phyloP scores from a whole-genome alignment of 2,329 filamentous ascomycete species.

The Nothopassalora personata region DNA sequence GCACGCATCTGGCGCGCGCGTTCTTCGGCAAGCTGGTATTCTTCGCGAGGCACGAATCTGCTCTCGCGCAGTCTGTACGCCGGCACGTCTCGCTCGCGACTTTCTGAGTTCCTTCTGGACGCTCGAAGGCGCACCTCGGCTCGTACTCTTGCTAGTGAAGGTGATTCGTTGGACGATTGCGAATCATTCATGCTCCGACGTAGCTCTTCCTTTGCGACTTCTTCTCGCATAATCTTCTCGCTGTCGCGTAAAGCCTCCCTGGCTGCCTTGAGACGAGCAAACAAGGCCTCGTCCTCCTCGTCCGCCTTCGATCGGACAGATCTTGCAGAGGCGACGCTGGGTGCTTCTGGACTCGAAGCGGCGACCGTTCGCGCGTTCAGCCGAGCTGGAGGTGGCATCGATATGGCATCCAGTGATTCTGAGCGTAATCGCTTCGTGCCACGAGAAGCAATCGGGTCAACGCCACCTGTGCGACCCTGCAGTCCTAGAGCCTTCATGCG shows the following conservation, averaged over 20 bases:
- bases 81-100: conserved; percentile 24
- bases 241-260: conserved; percentile 26
- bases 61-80: conserved; percentile 34
- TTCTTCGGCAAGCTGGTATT: conserved; percentile 32
- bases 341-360: neutral
- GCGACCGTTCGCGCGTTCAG: neutral
- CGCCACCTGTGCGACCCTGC: conserved; percentile 25
- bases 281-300: conserved; percentile 31
- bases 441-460: conserved; percentile 6
- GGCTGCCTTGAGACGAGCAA: conserved; percentile 31
- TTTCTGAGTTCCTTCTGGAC: conserved; percentile 11
- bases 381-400: conserved; percentile 13
- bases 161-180: conserved; percentile 26
- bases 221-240: conserved; percentile 12
- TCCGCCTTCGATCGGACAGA: conserved; percentile 18
- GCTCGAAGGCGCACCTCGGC: conserved; percentile 29
- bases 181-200: conserved; percentile 22
- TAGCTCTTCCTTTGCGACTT: conserved; percentile 19
- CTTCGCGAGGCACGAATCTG: conserved; percentile 34
- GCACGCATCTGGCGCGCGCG: conserved; percentile 28
- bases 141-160: conserved; percentile 30
- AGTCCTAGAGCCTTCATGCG: conserved; percentile 46
- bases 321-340: conserved; percentile 2
- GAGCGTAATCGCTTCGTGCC: conserved; percentile 22
- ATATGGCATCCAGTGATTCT: conserved; percentile 14